Base-by-base conservation (phyloP, 1,139 yeast genomes). In the Wickerhamomyces sp. region DNA sequence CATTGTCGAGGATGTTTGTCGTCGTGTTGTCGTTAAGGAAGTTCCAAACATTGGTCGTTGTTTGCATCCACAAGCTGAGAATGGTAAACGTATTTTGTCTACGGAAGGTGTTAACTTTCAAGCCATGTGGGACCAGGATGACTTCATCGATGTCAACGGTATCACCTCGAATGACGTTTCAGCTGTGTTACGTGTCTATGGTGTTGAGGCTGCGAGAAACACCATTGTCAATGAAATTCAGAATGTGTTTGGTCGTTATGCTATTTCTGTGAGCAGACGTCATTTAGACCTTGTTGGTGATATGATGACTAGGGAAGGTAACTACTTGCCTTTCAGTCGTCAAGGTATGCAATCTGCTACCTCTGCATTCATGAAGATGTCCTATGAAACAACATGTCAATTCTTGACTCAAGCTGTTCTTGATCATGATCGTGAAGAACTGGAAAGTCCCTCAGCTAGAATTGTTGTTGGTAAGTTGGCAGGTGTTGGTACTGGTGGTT, bases 271-370 rank as follows among this genome's bases (percentile, higher is more conserved):
- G 44, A 85, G 94, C 41, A 68, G 78, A 35, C 88, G 98, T 61
- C 99, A 93, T 67, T 77, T 93, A 66, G 97, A 91, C 58, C 75
- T 93, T 59, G 83, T 93, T 62, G 98, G 95, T 45, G 99, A 93
- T 62, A 86, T 87, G 89, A 93, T 93, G 99, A 93, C 99, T 5
- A 78, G 98, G 61, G 97, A 91, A 65, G 99, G 99, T 54, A 77
- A 93, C 4, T 93, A 89, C 59, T 68, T 91, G 59, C 96, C 99
- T 19, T 93, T 93, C 70, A 89, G 88, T 65, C 83, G 99, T 72
- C 96, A 88, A 66, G 98, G 98, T 62, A 89, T 93, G 59, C 97
- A 91, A 59, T 75, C 95, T 2, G 79, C 93, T 16, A 88, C 97
- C 2, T 89, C 97, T 10, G 85, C 97, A 22, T 86, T 93, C 68